Base-by-base conservation (phyloP, 768 basidiomycete species). In the Tulasnella sp. region DNA sequence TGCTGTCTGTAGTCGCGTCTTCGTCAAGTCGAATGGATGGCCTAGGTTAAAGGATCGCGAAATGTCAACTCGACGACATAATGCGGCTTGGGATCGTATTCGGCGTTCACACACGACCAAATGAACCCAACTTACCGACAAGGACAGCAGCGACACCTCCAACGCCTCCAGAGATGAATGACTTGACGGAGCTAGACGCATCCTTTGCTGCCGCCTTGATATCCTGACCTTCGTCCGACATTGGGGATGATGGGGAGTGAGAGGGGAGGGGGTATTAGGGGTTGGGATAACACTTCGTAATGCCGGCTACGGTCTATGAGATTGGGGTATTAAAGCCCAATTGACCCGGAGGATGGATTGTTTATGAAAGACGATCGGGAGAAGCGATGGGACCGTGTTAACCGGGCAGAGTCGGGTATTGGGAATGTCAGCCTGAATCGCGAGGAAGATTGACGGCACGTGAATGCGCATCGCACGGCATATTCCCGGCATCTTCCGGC, bases 11-110 rank as follows among this genome's bases (percentile, higher is more conserved):
- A 99, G 72, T 45, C 95, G 80, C n/a, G 89, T 92, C 75, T 94
- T 94, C 61, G 90, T 96, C 68, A 98, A 75, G 73, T 99, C 96
- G 70, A 98, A 99, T 8, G 96, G 96, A 69, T 99, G 96, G 1
- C 96, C 95, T 90, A 64, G 1, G 41, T n/a, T n/a, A 30, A 48
- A 43, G 34, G 2, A 26, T 19, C 29, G 8, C 4, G 3, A 5
- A 27, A 51, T 19, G 32, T 38, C 3, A 1, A 32, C 11, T 26
- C 2, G 51, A 30, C 27, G 17, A 44, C 41, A 23, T 51, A 19
- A 1, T 27, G 34, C 24, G 38, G 44, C n/a, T 41, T 43, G 45
- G 23, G 32, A 47, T 10, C n/a, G 10, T 13, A 48, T 3, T n/a
- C 24, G 55, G 43, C 27, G 45, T 49, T 48, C 34, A 38, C 34